Percentiles rank a stretch among this genome's conserved stretches.
Evolutionary conservation across 306 rosid genomes (phyloP).

Genomic region (Rosa chinensis): DNA sequence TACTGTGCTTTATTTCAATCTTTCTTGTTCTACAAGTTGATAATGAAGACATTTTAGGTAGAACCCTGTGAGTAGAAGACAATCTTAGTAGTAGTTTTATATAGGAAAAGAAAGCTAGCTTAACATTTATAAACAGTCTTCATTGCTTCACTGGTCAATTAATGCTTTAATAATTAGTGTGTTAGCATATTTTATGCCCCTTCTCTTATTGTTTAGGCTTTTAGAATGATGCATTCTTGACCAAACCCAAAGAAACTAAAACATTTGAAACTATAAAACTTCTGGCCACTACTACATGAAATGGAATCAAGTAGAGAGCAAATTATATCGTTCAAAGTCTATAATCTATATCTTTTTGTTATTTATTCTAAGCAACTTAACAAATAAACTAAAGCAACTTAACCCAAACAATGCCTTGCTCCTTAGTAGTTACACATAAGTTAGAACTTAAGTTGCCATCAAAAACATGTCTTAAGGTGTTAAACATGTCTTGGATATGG

Average conservation of each 20-base stretch:
- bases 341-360: background rate
- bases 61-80: conserved; percentile 21
- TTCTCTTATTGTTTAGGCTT: background rate
- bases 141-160: background rate
- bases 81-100: background rate
- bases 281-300: background rate
- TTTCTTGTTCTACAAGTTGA: conserved; percentile 31
- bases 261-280: background rate
- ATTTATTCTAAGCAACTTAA: background rate
- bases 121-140: background rate
- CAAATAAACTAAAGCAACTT: background rate
- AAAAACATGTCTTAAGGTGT: background rate
- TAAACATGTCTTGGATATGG: background rate
- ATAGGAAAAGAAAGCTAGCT: background rate
- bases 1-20: background rate
- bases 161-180: background rate
- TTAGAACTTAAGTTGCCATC: background rate
- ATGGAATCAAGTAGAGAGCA: background rate
- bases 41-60: conserved; percentile 27
- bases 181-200: background rate
- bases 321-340: background rate
- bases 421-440: background rate
- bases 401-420: background rate
- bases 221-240: conserved; percentile 17
- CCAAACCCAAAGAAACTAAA: background rate